phyloP scores from a whole-genome alignment of 441 rosid genomes.

The Capsella rubella region DNA sequence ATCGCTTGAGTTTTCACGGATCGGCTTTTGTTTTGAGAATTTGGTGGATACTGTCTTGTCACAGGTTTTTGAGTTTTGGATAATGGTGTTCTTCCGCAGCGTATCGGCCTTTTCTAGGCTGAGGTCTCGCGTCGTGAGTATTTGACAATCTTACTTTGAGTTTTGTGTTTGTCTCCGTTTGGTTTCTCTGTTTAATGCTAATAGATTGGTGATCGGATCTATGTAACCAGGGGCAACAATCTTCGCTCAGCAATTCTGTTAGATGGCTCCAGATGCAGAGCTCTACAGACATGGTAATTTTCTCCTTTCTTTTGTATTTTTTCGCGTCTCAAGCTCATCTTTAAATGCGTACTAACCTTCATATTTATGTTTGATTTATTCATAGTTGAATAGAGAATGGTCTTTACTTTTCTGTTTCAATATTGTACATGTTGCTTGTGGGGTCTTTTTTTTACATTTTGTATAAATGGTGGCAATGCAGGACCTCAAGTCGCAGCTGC shows the following conservation, averaged over 20 bases:
- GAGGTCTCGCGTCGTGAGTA: constrained; percentile 71
- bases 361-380: too few relatives aligned
- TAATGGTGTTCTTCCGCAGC: constrained; percentile 76
- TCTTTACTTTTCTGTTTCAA: neutral
- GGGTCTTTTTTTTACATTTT: constrained; percentile 19
- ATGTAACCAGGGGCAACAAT: constrained; percentile 58
- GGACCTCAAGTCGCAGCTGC: constrained; percentile 93
- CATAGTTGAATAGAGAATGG: too few relatives aligned
- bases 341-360: too few relatives aligned
- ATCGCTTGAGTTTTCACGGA: constrained; percentile 24
- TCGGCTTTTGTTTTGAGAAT: constrained; percentile 6
- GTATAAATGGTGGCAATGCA: constrained; percentile 38
- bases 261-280: constrained; percentile 95
- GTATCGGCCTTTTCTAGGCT: constrained; percentile 69
- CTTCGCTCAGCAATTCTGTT: constrained; percentile 65
- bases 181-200: neutral
- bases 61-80: constrained; percentile 32
- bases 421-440: constrained; percentile 15
- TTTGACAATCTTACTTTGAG: neutral
- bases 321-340: too few relatives aligned
- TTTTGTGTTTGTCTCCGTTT: neutral
- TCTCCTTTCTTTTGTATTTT: constrained; percentile 11
- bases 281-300: constrained; percentile 69
- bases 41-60: constrained; percentile 30
- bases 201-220: constrained; percentile 28